Percentiles rank a stretch among this genome's conserved stretches.
Evolutionary conservation across 768 basidiomycete genomes (phyloP).

Genomic region (Psilocybe cyanescens): DNA sequence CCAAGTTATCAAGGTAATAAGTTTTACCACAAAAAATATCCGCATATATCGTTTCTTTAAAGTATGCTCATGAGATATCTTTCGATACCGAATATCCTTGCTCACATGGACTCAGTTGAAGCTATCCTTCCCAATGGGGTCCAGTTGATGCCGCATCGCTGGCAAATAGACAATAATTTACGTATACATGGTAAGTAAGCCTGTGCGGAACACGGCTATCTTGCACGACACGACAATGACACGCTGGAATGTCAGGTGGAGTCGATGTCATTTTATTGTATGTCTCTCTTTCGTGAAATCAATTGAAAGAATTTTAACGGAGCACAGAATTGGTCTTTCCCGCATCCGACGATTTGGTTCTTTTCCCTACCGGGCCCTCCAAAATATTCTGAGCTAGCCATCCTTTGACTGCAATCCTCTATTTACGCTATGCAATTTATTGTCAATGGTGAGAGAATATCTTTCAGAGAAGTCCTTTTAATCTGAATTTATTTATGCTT

Average conservation of each 20-base stretch:
- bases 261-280: conserved; percentile 53
- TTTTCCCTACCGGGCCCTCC: conserved; percentile 49
- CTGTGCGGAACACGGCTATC: neutral
- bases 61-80: neutral
- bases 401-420: conserved; percentile 52
- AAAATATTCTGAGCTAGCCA: conserved; percentile 38
- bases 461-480: neutral
- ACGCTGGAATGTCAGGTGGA: conserved; percentile 36
- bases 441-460: conserved; percentile 47
- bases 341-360: conserved; percentile 46
- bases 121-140: conserved; percentile 48
- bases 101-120: conserved; percentile 40
- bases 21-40: conserved; percentile 54
- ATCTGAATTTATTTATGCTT: neutral
- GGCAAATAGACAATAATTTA: conserved; percentile 46
- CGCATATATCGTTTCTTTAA: conserved; percentile 26
- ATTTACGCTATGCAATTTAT: conserved; percentile 50
- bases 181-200: conserved; percentile 40
- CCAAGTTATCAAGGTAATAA: conserved; percentile 45
- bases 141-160: conserved; percentile 41
- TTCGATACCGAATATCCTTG: conserved; percentile 47
- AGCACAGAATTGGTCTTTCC: conserved; percentile 49
- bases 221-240: neutral
- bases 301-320: neutral
- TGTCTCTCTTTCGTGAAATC: conserved; percentile 15